Conservation (phyloP, 1,139 yeast species). For the Arxiozyma slooffiae region DNA sequence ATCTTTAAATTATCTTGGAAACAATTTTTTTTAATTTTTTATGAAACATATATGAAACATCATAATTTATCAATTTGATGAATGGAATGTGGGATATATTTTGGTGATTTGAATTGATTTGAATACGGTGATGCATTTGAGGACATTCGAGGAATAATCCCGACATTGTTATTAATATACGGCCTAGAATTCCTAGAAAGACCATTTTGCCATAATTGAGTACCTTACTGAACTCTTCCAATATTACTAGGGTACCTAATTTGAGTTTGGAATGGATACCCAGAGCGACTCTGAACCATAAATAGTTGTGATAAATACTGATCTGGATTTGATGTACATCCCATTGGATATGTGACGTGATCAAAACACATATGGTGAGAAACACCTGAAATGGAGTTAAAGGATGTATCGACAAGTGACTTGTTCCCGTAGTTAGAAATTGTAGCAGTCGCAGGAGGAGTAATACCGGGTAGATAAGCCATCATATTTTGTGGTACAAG, state of each 20-base stretch:
- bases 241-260: neutral
- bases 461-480: neutral
- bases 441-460: neutral
- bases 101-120: neutral
- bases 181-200: neutral
- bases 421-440: neutral
- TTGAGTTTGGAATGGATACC: neutral
- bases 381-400: neutral
- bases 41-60: neutral
- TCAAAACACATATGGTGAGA: neutral
- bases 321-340: neutral
- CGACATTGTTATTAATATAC: neutral
- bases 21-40: too few species aligned
- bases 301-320: neutral
- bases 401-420: neutral
- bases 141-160: neutral
- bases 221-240: neutral
- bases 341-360: neutral
- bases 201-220: neutral
- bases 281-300: neutral
- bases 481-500: neutral
- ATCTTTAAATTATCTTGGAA: neutral
- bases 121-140: neutral
- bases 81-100: neutral
- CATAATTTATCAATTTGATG: neutral